These are phyloP conservation scores for Entomophthora muscae DNA, from an alignment of 371 early-diverging fungal species.

Conservation along the genomic window DNA sequence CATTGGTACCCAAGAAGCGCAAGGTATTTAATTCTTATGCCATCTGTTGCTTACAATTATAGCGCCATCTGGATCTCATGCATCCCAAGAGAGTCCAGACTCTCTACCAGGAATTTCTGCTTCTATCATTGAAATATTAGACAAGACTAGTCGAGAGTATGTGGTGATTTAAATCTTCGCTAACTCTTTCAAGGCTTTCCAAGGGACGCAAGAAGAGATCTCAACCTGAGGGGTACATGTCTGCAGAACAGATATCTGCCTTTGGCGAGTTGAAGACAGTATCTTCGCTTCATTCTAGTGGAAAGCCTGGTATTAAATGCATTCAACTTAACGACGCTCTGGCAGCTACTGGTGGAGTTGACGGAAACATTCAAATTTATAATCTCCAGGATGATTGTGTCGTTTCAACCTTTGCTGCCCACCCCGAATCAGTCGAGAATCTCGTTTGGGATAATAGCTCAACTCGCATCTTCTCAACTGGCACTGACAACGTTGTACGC, in stretches of 20 bases:
- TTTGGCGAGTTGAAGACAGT: slow-evolving; percentile 30
- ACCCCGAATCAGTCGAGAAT: slow-evolving; percentile 50
- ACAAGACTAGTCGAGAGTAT: slow-evolving; percentile 10
- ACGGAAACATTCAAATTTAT: slow-evolving; percentile 56
- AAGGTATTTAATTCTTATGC: not conserved
- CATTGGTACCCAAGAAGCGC: slow-evolving; percentile 1
- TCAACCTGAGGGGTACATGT: slow-evolving; percentile 45
- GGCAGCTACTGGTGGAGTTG: slow-evolving; percentile 63
- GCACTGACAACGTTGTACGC: not conserved
- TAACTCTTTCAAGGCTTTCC: slow-evolving; percentile 21
- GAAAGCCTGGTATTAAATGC: slow-evolving; percentile 57
- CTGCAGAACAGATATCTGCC: slow-evolving; percentile 41
- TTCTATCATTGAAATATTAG: slow-evolving; percentile 11
- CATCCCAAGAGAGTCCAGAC: slow-evolving; percentile 13
- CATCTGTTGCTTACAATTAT: slow-evolving; percentile 5
- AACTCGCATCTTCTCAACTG: not conserved
- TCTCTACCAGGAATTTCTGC: not conserved
- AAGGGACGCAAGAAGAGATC: slow-evolving; percentile 72
- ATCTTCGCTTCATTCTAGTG: slow-evolving; percentile 52
- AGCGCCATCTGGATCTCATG: slow-evolving; percentile 8
- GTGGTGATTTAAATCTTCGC: not conserved
- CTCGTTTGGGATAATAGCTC: not conserved
- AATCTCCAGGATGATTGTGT: slow-evolving; percentile 40
- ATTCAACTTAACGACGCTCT: slow-evolving; percentile 37
- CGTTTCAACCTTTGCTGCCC: slow-evolving; percentile 54